phyloP scores from a whole-genome alignment of 768 basidiomycete species.

The Tricholoma terreum region DNA sequence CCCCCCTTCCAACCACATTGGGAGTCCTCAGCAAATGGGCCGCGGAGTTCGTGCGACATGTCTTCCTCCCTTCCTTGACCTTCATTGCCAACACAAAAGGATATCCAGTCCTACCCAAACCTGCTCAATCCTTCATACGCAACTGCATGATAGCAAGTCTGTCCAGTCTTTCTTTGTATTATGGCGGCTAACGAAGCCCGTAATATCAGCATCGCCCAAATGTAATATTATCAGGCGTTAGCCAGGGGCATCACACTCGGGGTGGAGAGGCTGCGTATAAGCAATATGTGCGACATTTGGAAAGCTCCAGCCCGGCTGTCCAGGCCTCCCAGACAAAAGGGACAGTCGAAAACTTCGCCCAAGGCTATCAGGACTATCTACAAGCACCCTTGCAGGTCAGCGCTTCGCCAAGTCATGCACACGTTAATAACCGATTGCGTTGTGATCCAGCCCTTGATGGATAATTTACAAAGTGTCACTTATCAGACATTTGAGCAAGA shows the following conservation, averaged over 20 bases:
- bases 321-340: conserved; percentile 62
- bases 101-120: conserved; percentile 94
- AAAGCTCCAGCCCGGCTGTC: conserved; percentile 69
- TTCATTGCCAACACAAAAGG: conserved; percentile 97
- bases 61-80: conserved; percentile 85
- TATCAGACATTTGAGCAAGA: conserved; percentile 99
- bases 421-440: conserved; percentile 6
- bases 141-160: conserved; percentile 79
- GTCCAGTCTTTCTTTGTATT: background rate
- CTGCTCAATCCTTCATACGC: conserved; percentile 86
- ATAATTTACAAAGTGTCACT: conserved; percentile 91
- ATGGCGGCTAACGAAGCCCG: conserved; percentile 9
- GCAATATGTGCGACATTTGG: conserved; percentile 83
- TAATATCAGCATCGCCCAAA: conserved; percentile 76
- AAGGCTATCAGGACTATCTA: conserved; percentile 92
- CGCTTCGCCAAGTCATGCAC: conserved; percentile 3
- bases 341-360: conserved; percentile 86
- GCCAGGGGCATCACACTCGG: conserved; percentile 58
- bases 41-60: conserved; percentile 86
- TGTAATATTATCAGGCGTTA: conserved; percentile 75
- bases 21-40: conserved; percentile 85
- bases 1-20: conserved; percentile 76
- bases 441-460: conserved; percentile 80
- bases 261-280: conserved; percentile 88
- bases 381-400: conserved; percentile 90